phyloP scores from a whole-genome alignment of 176 grass and related monocot species.

The Stipa capillata region DNA sequence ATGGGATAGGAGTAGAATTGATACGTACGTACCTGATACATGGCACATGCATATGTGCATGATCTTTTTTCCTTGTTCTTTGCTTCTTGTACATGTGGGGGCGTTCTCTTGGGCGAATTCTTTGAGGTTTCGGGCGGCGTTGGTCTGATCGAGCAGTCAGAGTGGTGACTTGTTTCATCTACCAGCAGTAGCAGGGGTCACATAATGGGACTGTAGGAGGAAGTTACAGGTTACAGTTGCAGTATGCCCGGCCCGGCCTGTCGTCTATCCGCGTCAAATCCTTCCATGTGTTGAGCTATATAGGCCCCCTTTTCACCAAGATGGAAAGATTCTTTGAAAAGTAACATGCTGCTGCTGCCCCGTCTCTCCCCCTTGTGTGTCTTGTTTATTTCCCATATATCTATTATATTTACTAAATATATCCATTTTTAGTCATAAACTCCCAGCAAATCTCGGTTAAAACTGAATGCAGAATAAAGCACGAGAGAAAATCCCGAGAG shows the following conservation, averaged over 20 bases:
- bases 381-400: too few relatives aligned
- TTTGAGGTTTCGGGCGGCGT: slow-evolving; percentile 9
- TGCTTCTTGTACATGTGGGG: background rate
- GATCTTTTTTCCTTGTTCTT: background rate
- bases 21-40: background rate
- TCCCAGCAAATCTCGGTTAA: too few relatives aligned
- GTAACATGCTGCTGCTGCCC: slow-evolving; percentile 2
- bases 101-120: too few relatives aligned
- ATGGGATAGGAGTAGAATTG: background rate
- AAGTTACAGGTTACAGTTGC: slow-evolving; percentile 31
- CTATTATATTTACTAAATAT: too few relatives aligned
- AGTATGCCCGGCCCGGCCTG: background rate
- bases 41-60: slow-evolving; percentile 12
- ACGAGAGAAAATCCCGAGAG: too few relatives aligned
- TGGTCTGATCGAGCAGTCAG: background rate
- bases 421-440: too few relatives aligned
- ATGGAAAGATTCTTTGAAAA: slow-evolving; percentile 35
- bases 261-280: slow-evolving; percentile 12
- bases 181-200: slow-evolving; percentile 21
- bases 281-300: slow-evolving; percentile 18
- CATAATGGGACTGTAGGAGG: slow-evolving; percentile 10
- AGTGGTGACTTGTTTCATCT: slow-evolving; percentile 29
- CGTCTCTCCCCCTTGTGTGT: too few relatives aligned
- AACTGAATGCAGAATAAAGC: too few relatives aligned
- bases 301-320: slow-evolving; percentile 13